These are phyloP conservation scores for Peribolospora kevripleyi DNA, from an alignment of 768 basidiomycete species.

Conservation along the genomic window DNA sequence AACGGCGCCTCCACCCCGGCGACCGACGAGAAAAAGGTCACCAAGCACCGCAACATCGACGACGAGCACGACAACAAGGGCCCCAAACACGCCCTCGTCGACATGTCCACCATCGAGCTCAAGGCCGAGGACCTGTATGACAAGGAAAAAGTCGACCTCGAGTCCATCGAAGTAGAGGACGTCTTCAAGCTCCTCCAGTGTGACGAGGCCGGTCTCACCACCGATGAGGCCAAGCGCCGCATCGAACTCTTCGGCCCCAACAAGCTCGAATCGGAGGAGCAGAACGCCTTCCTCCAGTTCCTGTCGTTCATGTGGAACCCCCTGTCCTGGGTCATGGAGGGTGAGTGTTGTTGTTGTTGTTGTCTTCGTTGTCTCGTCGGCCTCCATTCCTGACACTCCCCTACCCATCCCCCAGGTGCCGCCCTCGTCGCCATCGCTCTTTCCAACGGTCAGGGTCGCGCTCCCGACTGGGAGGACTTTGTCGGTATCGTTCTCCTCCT, in stretches of 20 bases:
- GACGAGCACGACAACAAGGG: conserved; percentile 8
- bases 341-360: conserved; percentile 26
- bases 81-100: conserved; percentile 41
- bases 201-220: conserved; percentile 47
- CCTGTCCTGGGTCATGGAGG: conserved; percentile 99
- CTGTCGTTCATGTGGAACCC: conserved; percentile 95
- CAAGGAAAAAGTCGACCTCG: conserved; percentile 83
- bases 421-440: conserved; percentile 82
- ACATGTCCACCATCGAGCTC: conserved; percentile 72
- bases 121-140: conserved; percentile 54
- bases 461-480: conserved; percentile 96
- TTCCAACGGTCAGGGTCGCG: conserved; percentile 62
- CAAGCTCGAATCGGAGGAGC: conserved; percentile 73
- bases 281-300: conserved; percentile 56
- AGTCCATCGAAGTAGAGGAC: conserved; percentile 86
- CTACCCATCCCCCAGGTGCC: conserved; percentile 1
- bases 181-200: conserved; percentile 79
- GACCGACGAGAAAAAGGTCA: neutral
- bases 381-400: neutral
- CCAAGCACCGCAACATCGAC: neutral
- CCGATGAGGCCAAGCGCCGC: conserved; percentile 56
- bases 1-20: conserved; percentile 6
- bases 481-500: conserved; percentile 79
- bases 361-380: conserved; percentile 8
- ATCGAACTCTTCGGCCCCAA: conserved; percentile 87